These are phyloP conservation scores for Petasospora fabianii DNA, from an alignment of 1,139 yeast genomes.

Conservation along the genomic window DNA sequence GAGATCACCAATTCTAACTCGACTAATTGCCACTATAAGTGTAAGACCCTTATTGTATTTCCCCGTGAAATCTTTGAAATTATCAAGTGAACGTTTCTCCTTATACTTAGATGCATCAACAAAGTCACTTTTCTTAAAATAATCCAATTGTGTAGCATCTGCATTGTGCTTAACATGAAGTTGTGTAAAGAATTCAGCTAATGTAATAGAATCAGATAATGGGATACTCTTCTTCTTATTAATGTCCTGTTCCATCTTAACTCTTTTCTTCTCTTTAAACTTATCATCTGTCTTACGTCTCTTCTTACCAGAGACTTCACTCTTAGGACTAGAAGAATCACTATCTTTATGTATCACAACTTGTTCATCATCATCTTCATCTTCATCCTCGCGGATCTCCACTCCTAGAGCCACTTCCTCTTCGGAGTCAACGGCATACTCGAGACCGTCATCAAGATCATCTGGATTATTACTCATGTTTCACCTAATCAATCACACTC, in stretches of 20 bases:
- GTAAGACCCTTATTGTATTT: constrained; percentile 28
- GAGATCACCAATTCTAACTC: constrained; percentile 26
- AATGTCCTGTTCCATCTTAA: constrained; percentile 24
- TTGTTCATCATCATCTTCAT: constrained; percentile 21
- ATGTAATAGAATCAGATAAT: constrained; percentile 17
- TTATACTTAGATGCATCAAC: constrained; percentile 29
- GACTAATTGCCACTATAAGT: constrained; percentile 21
- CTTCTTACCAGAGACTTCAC: constrained; percentile 16
- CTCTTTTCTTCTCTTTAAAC: constrained; percentile 26
- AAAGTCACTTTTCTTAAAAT: constrained; percentile 27
- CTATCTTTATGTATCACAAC: constrained; percentile 1
- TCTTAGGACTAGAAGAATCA: not conserved
- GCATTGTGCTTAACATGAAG: constrained; percentile 20
- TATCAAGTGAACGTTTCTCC: constrained; percentile 20
- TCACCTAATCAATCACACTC: too few species aligned
- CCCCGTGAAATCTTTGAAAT: constrained; percentile 26
- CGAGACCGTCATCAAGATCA: constrained; percentile 27
- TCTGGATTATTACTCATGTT: constrained; percentile 18
- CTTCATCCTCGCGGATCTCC: constrained; percentile 23
- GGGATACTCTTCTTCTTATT: constrained; percentile 20
- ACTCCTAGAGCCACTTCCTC: constrained; percentile 24
- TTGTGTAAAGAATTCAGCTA: constrained; percentile 24
- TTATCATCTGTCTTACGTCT: constrained; percentile 26
- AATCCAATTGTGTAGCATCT: constrained; percentile 27
- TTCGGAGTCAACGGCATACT: constrained; percentile 25